Evolutionary conservation across 2,329 filamentous ascomycete genomes (phyloP).

Genomic region (Clarireedia sp.): DNA sequence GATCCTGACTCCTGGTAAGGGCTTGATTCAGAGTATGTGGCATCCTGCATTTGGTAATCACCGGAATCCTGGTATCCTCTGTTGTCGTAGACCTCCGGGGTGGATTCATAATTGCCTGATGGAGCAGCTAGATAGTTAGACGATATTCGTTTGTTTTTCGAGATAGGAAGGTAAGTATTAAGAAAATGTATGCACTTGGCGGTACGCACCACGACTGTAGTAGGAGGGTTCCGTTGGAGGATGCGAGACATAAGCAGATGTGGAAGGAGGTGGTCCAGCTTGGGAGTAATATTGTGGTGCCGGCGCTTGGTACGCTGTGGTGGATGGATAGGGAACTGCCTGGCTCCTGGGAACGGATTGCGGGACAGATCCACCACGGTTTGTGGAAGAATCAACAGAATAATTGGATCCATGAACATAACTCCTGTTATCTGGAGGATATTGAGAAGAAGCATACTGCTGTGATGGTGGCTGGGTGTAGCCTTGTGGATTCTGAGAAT

Average conservation of each 20-base stretch:
- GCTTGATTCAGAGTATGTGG: constrained; percentile 9
- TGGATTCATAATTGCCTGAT: constrained; percentile 19
- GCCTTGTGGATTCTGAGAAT: constrained; percentile 18
- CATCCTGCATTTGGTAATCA: constrained; percentile 11
- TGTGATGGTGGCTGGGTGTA: constrained; percentile 12
- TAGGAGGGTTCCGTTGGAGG: constrained; percentile 44
- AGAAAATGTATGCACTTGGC: constrained; percentile 18
- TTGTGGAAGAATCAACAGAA: constrained; percentile 14
- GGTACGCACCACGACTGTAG: constrained; percentile 51
- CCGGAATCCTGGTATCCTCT: constrained; percentile 17
- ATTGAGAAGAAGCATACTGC: constrained; percentile 9
- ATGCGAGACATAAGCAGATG: constrained; percentile 33
- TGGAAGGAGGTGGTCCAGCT: constrained; percentile 29
- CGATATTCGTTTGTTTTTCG: constrained; percentile 15
- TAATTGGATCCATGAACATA: constrained; percentile 26
- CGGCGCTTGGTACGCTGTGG: constrained; percentile 14
- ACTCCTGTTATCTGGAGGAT: constrained; percentile 22
- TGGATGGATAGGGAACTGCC: constrained; percentile 12
- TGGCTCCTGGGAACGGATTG: constrained; percentile 14
- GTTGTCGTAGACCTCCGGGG: constrained; percentile 18
- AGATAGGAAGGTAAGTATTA: constrained; percentile 8
- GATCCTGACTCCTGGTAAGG: constrained; percentile 18
- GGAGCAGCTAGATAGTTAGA: constrained; percentile 29
- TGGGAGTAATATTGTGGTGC: constrained; percentile 21
- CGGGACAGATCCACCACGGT: constrained; percentile 11